Conservation (phyloP, 768 basidiomycete genomes). For the Lentinula aciculospora region DNA sequence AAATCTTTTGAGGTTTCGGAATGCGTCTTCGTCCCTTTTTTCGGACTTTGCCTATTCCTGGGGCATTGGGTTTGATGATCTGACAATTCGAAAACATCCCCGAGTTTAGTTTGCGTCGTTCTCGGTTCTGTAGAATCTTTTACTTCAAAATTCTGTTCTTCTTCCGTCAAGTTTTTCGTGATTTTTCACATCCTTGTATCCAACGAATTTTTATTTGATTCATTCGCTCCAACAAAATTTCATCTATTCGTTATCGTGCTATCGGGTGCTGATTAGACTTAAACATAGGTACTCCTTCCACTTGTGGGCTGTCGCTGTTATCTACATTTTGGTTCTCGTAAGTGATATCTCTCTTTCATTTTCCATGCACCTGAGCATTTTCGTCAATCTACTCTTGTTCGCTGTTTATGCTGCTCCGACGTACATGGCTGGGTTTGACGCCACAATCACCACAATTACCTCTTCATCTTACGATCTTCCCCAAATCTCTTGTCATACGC, state of each 20-base stretch:
- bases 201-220: neutral
- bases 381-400: neutral
- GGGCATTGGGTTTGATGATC: too few species aligned
- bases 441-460: conserved; percentile 1
- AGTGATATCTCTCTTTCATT: conserved; percentile 9
- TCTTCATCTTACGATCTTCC: conserved; percentile 27
- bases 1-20: neutral
- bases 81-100: too few species aligned
- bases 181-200: neutral
- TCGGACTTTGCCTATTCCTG: neutral
- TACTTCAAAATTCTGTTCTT: neutral
- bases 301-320: conserved; percentile 56
- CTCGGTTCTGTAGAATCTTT: neutral
- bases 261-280: neutral
- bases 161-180: neutral
- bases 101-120: neutral
- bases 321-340: conserved; percentile 61
- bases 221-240: too few species aligned
- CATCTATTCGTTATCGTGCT: neutral
- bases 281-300: conserved; percentile 55
- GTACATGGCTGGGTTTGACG: neutral
- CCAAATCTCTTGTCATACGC: neutral
- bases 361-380: neutral
- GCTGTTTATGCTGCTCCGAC: neutral
- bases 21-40: neutral